These are phyloP conservation scores for Neurospora sp. DNA, from an alignment of 495 filamentous ascomycete species.

Conservation along the genomic window DNA sequence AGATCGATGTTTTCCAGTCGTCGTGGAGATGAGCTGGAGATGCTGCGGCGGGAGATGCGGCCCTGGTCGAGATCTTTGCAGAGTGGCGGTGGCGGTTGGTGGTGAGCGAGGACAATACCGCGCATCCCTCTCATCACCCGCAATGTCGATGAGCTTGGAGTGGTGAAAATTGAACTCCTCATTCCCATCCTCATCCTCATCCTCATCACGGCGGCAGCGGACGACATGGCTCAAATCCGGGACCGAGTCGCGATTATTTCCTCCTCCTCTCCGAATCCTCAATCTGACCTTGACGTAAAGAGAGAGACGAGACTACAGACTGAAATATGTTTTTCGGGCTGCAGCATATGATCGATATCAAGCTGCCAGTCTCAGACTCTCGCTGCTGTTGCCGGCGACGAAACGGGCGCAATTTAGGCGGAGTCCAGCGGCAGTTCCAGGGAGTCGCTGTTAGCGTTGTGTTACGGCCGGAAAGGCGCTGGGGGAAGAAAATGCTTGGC, in stretches of 20 bases:
- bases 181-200: neutral
- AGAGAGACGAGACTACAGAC: neutral
- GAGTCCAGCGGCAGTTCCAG: neutral
- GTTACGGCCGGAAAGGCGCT: neutral
- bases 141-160: neutral
- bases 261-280: neutral
- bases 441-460: neutral
- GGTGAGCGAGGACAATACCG: neutral
- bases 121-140: neutral
- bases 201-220: neutral
- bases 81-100: neutral
- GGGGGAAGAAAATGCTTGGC: neutral
- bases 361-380: neutral
- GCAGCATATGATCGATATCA: neutral
- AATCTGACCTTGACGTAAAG: neutral
- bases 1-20: neutral
- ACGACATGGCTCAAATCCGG: neutral
- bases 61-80: neutral
- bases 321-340: neutral
- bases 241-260: neutral
- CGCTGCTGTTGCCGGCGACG: neutral
- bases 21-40: neutral
- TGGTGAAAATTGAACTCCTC: neutral
- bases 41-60: neutral
- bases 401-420: neutral